A percentile compares a stretch with the other conserved stretches of the same genome.
These are phyloP conservation scores for Aquilaria sinensis DNA, from an alignment of 345 rosid species.

Conservation along the genomic window DNA sequence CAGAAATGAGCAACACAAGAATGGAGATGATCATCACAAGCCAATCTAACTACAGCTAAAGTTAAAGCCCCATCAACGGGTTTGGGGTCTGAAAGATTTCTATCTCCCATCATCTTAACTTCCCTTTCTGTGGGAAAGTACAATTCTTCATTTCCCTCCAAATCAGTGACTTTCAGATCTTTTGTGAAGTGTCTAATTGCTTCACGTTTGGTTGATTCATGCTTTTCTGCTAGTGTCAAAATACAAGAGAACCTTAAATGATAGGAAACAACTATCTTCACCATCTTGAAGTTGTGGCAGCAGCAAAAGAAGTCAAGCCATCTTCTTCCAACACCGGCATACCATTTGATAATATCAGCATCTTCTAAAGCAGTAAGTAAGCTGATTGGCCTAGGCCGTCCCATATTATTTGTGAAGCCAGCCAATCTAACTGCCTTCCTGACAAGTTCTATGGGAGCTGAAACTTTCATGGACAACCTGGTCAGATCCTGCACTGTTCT, in stretches of 20 bases:
- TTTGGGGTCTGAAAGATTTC: constrained; percentile 66
- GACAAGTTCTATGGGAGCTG: constrained; percentile 76
- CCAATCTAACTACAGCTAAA: constrained; percentile 65
- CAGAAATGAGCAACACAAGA: constrained; percentile 74
- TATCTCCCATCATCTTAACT: constrained; percentile 95
- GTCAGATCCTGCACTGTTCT: constrained; percentile 70
- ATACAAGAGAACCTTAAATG: constrained; percentile 93
- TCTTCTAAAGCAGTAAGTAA: constrained; percentile 68
- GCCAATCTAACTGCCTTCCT: constrained; percentile 77
- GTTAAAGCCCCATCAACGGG: constrained; percentile 82
- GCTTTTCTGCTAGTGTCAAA: constrained; percentile 85
- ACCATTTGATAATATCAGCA: constrained; percentile 88
- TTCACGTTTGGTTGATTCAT: constrained; percentile 77
- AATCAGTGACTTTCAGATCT: constrained; percentile 56
- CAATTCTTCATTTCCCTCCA: constrained; percentile 43
- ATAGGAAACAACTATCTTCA: constrained; percentile 72
- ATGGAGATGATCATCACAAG: constrained; percentile 52
- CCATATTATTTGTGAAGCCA: constrained; percentile 86
- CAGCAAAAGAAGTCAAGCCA: constrained; percentile 96
- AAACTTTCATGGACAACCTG: constrained; percentile 66
- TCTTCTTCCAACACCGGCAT: constrained; percentile 79
- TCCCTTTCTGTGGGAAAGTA: constrained; percentile 78
- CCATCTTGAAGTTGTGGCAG: constrained; percentile 83
- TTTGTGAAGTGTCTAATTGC: constrained; percentile 75
- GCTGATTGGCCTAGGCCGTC: constrained; percentile 80